These are phyloP conservation scores for Alternaria triticina DNA, from an alignment of 2,329 filamentous ascomycete species.

Conservation along the genomic window DNA sequence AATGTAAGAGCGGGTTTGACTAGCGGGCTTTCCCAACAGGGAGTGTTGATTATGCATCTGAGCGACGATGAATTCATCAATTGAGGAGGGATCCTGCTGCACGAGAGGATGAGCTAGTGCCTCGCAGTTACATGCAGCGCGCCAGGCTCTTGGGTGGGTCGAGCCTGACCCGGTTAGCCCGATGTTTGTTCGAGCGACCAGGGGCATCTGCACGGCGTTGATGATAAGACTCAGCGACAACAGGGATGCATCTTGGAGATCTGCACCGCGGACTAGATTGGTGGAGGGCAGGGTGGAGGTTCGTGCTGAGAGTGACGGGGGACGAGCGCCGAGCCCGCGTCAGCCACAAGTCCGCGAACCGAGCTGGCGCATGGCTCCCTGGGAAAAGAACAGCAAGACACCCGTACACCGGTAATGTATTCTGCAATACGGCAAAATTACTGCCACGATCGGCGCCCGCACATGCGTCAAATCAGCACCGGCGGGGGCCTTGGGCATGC, in stretches of 20 bases:
- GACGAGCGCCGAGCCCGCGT: conserved; percentile 31
- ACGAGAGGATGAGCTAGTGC: conserved; percentile 42
- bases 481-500: not conserved
- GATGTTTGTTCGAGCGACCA: conserved; percentile 30
- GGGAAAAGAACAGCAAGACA: conserved; percentile 16
- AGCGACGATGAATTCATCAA: conserved; percentile 46
- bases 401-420: conserved; percentile 34
- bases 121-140: conserved; percentile 44
- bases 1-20: conserved; percentile 28
- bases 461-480: conserved; percentile 4
- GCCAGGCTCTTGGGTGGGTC: conserved; percentile 43
- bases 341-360: conserved; percentile 31
- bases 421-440: conserved; percentile 31
- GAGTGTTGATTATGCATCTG: conserved; percentile 42
- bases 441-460: conserved; percentile 14
- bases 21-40: conserved; percentile 36
- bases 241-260: conserved; percentile 32
- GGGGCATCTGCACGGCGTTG: conserved; percentile 35
- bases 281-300: conserved; percentile 18
- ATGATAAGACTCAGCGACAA: conserved; percentile 35
- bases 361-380: conserved; percentile 19
- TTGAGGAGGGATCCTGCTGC: conserved; percentile 37
- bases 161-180: conserved; percentile 28
- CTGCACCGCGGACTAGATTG: conserved; percentile 26
- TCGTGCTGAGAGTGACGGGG: conserved; percentile 23